A percentile compares a stretch with the other conserved stretches of the same genome.
phyloP scores from a whole-genome alignment of 1,139 yeast species.

The Blastobotrys illinoisensis region DNA sequence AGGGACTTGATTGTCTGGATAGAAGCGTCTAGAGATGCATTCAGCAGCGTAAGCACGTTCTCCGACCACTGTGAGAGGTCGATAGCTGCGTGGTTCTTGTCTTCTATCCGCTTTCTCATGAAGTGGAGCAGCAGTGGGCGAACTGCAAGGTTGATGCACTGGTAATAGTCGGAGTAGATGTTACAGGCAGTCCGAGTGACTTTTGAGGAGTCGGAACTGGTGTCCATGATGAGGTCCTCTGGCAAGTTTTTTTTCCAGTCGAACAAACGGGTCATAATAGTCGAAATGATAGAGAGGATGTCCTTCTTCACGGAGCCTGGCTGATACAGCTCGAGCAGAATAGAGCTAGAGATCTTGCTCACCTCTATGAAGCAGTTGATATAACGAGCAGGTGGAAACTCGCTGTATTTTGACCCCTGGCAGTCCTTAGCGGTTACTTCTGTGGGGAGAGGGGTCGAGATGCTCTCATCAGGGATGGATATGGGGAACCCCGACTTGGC shows the following conservation, averaged over 20 bases:
- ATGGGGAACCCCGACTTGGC: slow-evolving; percentile 82
- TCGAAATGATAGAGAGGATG: slow-evolving; percentile 68
- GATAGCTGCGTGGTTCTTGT: slow-evolving; percentile 50
- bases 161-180: slow-evolving; percentile 79
- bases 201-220: slow-evolving; percentile 7
- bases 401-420: slow-evolving; percentile 36
- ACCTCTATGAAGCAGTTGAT: slow-evolving; percentile 75
- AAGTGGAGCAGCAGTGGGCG: slow-evolving; percentile 76
- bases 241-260: slow-evolving; percentile 58
- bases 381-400: slow-evolving; percentile 76
- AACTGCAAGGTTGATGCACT: slow-evolving; percentile 78
- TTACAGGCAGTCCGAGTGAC: slow-evolving; percentile 68
- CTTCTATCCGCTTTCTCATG: slow-evolving; percentile 59
- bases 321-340: slow-evolving; percentile 66
- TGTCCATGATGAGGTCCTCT: slow-evolving; percentile 3
- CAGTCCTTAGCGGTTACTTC: slow-evolving; percentile 40
- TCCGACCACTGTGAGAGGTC: slow-evolving; percentile 66
- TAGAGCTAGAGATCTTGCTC: slow-evolving; percentile 73
- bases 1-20: slow-evolving; percentile 69
- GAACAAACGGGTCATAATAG: slow-evolving; percentile 61
- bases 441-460: slow-evolving; percentile 68
- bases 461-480: slow-evolving; percentile 72
- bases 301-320: slow-evolving; percentile 41
- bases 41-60: slow-evolving; percentile 60
- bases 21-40: slow-evolving; percentile 80